Evolutionary conservation across 2,329 filamentous ascomycete species (phyloP).

Genomic region (Nannizzia gypsea): DNA sequence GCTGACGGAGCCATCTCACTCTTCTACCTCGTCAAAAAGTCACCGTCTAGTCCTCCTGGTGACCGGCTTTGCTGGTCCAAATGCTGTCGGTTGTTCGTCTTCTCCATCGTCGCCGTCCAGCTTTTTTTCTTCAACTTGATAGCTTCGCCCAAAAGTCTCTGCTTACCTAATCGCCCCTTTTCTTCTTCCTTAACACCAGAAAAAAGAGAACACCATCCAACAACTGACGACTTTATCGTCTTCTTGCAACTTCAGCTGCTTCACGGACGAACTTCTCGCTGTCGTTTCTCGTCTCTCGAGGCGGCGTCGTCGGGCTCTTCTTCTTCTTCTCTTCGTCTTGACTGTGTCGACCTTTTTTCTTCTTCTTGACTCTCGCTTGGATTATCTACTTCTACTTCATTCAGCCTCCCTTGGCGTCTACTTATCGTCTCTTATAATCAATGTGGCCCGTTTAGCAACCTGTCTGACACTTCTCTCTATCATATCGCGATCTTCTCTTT

Average conservation of each 20-base stretch:
- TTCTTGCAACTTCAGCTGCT: neutral
- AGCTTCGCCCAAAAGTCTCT: neutral
- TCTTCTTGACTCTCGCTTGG: constrained; percentile 21
- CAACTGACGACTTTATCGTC: neutral
- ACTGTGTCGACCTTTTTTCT: neutral
- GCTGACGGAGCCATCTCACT: constrained; percentile 29
- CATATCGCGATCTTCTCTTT: neutral
- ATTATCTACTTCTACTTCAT: constrained; percentile 6
- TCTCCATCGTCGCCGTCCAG: neutral
- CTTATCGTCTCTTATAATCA: neutral
- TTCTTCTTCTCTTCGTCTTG: neutral
- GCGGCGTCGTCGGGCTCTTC: neutral
- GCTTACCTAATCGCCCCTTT: neutral
- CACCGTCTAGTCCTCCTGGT: no score
- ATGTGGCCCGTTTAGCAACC: neutral
- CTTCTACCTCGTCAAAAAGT: neutral
- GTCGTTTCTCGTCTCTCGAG: neutral
- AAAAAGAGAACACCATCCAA: neutral
- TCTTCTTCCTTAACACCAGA: constrained; percentile 1
- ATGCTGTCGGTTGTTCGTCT: neutral
- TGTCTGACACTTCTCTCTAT: no score
- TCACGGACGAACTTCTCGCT: neutral
- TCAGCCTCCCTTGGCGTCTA: neutral
- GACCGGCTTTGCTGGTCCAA: neutral
- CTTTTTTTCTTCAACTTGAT: neutral